Evolutionary conservation across 2,329 filamentous ascomycete species (phyloP).

Genomic region (Colletotrichum liriopes): DNA sequence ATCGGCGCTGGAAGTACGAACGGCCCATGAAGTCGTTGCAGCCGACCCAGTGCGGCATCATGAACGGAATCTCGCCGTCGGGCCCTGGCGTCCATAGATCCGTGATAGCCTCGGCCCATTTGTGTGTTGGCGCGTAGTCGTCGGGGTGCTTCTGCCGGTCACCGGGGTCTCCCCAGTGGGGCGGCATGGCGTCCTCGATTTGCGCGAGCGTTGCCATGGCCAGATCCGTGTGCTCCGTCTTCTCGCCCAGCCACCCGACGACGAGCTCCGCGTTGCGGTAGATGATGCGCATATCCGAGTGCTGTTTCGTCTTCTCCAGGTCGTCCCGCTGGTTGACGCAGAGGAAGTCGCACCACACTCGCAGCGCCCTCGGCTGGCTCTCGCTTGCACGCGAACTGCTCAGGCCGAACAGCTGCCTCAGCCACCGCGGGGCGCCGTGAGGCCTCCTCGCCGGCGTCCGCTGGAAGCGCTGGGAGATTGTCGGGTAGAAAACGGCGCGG

Average conservation of each 20-base stretch:
- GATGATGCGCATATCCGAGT: constrained; percentile 49
- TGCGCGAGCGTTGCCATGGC: constrained; percentile 48
- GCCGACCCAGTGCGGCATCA: constrained; percentile 46
- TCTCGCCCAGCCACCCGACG: constrained; percentile 53
- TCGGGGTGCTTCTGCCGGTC: constrained; percentile 52
- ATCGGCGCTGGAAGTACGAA: constrained; percentile 54
- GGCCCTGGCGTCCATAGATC: constrained; percentile 47
- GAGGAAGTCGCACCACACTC: constrained; percentile 53
- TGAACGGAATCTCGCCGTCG: constrained; percentile 45
- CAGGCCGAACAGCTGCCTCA: constrained; percentile 43
- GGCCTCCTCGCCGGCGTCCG: constrained; percentile 39
- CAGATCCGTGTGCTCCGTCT: constrained; percentile 48
- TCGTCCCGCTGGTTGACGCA: constrained; percentile 50
- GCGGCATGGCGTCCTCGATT: constrained; percentile 52
- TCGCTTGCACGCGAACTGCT: constrained; percentile 37
- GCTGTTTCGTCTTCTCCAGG: constrained; percentile 49
- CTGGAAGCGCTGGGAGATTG: constrained; percentile 44
- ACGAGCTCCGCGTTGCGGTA: constrained; percentile 52
- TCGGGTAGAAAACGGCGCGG: constrained; percentile 52
- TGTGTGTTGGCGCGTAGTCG: constrained; percentile 52
- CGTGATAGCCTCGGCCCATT: constrained; percentile 50
- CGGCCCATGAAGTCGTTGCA: constrained; percentile 51
- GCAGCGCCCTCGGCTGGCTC: constrained; percentile 38
- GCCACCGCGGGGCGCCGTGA: constrained; percentile 45
- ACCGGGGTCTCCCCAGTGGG: constrained; percentile 52